phyloP scores from a whole-genome alignment of 2,329 filamentous ascomycete species.

The Hirsutella minnesotensis region DNA sequence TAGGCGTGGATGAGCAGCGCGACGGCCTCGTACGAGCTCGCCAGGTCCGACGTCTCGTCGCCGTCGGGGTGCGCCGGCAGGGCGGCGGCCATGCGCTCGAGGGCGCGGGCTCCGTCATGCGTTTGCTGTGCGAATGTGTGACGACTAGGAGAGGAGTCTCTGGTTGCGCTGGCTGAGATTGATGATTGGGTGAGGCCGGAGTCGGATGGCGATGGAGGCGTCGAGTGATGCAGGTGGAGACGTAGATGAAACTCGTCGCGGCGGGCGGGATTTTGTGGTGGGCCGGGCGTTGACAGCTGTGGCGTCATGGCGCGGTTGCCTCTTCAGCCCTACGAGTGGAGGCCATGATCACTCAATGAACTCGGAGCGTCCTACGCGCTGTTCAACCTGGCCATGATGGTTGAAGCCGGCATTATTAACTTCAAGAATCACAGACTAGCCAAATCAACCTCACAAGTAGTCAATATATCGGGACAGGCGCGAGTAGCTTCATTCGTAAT shows the following conservation, averaged over 20 bases:
- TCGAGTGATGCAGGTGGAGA: no score
- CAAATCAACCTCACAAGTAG: no score
- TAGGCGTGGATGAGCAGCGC: conserved; percentile 76
- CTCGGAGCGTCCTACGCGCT: neutral
- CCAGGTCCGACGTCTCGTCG: conserved; percentile 50
- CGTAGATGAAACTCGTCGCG: no score
- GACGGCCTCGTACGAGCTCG: conserved; percentile 68
- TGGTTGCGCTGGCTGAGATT: neutral
- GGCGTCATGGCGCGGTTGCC: conserved; percentile 9
- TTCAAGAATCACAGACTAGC: no score
- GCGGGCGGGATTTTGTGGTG: neutral
- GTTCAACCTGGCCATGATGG: no score
- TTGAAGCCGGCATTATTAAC: no score
- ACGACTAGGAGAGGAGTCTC: neutral
- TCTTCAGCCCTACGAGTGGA: conserved; percentile 18
- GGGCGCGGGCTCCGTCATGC: conserved; percentile 2
- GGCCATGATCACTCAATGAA: neutral
- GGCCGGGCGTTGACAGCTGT: neutral
- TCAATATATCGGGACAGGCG: no score
- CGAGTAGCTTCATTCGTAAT: no score
- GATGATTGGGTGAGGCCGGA: neutral
- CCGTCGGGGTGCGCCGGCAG: conserved; percentile 40
- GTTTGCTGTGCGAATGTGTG: neutral
- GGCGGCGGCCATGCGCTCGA: conserved; percentile 42
- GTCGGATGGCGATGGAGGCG: neutral